Evolutionary conservation across 495 filamentous ascomycete genomes (phyloP).

Genomic region (Trichocladium antarcticum): DNA sequence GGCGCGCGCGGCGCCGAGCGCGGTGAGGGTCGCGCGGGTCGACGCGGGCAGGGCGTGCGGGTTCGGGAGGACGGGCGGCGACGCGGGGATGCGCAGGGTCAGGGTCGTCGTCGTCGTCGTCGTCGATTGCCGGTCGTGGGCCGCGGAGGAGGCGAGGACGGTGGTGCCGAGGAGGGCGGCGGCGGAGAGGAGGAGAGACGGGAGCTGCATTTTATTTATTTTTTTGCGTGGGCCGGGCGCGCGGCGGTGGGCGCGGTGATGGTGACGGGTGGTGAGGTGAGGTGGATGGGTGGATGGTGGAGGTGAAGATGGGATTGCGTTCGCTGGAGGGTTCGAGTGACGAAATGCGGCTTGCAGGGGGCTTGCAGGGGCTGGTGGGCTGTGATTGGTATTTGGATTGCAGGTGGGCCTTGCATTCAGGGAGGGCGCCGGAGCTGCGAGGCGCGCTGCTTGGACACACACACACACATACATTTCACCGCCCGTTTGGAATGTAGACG

Average conservation of each 20-base stretch:
- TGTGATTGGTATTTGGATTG: not conserved
- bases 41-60: conserved; percentile 48
- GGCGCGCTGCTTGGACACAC: too few species aligned
- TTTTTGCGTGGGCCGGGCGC: not conserved
- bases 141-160: not conserved
- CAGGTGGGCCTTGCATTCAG: too few species aligned
- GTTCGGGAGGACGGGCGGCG: conserved; percentile 39
- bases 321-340: not conserved
- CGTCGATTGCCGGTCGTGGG: too few species aligned
- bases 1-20: conserved; percentile 34
- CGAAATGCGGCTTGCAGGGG: conserved; percentile 9
- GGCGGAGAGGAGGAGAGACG: conserved; percentile 11
- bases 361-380: not conserved
- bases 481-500: too few species aligned
- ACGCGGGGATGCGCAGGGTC: conserved; percentile 39
- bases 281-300: not conserved
- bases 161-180: not conserved
- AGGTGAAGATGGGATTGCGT: not conserved
- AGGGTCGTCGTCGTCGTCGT: conserved; percentile 14
- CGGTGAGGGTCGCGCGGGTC: conserved; percentile 62
- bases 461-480: too few species aligned
- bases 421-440: too few species aligned
- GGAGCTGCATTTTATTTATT: conserved; percentile 9
- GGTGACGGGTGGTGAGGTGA: not conserved
- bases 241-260: not conserved